These are phyloP conservation scores for Seminavis robusta DNA, from an alignment of 108 stramenopile species.

Conservation along the genomic window DNA sequence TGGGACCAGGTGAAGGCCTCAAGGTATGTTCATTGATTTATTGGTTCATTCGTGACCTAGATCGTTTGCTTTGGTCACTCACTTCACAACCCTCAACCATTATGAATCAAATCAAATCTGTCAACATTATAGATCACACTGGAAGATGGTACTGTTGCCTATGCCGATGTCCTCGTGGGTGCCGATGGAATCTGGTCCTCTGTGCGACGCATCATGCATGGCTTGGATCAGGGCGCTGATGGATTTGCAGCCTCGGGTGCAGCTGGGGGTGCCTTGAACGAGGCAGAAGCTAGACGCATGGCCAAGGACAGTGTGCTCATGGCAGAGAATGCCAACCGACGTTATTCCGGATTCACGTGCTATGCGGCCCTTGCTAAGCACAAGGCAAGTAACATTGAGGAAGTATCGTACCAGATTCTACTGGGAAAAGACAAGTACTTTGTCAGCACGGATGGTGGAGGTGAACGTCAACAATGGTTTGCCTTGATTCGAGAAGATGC, in stretches of 20 bases:
- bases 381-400: constrained; percentile 86
- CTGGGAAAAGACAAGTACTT: constrained; percentile 94
- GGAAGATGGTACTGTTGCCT: constrained; percentile 86
- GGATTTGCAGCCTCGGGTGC: constrained; percentile 88
- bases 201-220: constrained; percentile 78
- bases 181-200: constrained; percentile 95
- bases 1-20: constrained; percentile 70
- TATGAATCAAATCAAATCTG: background rate
- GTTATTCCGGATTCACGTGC: constrained; percentile 88
- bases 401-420: constrained; percentile 89
- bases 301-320: constrained; percentile 74
- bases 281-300: constrained; percentile 78
- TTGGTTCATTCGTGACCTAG: background rate
- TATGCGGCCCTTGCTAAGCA: constrained; percentile 85
- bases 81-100: background rate
- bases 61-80: background rate
- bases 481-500: constrained; percentile 88
- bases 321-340: constrained; percentile 71
- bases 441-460: constrained; percentile 94
- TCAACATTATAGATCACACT: constrained; percentile 62
- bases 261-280: constrained; percentile 85
- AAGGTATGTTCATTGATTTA: no score
- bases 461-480: constrained; percentile 98
- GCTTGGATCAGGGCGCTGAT: constrained; percentile 76
- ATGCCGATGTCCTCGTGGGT: constrained; percentile 91